Evolutionary conservation across 129 eudicot genomes (phyloP).

Genomic region (Saussurea involucrata): DNA sequence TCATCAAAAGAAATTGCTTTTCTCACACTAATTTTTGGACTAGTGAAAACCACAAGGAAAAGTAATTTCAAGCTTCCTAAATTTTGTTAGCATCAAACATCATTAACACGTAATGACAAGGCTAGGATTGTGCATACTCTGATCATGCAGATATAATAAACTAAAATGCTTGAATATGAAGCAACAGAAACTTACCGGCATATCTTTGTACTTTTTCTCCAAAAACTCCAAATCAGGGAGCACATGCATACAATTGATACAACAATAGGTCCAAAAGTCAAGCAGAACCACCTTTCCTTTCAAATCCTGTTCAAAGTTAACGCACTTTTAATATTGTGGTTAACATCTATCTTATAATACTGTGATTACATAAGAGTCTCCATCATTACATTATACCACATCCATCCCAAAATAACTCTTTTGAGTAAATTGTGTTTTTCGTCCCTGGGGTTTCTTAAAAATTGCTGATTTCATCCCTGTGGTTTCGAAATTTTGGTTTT

Average conservation of each 20-base stretch:
- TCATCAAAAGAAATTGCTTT: background rate
- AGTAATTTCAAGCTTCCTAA: background rate
- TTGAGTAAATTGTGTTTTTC: no score
- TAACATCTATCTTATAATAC: background rate
- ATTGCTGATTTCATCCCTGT: no score
- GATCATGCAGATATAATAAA: background rate
- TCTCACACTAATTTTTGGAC: background rate
- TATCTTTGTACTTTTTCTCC: conserved; percentile 90
- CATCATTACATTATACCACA: background rate
- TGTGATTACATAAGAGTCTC: background rate
- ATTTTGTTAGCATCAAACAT: background rate
- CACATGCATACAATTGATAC: conserved; percentile 98
- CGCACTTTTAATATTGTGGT: background rate
- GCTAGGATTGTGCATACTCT: background rate
- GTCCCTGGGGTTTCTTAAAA: no score
- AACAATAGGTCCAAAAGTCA: conserved; percentile 99
- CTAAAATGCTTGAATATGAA: conserved; percentile 13
- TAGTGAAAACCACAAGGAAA: background rate
- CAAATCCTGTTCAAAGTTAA: conserved; percentile 60
- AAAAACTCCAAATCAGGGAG: conserved; percentile 91
- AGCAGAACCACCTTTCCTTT: conserved; percentile 94
- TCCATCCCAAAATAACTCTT: background rate
- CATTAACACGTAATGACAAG: background rate
- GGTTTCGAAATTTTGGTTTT: no score
- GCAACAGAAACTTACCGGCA: conserved; percentile 63